Conservation (phyloP, 257 asterid genomes). For the Solanum sitiens region DNA sequence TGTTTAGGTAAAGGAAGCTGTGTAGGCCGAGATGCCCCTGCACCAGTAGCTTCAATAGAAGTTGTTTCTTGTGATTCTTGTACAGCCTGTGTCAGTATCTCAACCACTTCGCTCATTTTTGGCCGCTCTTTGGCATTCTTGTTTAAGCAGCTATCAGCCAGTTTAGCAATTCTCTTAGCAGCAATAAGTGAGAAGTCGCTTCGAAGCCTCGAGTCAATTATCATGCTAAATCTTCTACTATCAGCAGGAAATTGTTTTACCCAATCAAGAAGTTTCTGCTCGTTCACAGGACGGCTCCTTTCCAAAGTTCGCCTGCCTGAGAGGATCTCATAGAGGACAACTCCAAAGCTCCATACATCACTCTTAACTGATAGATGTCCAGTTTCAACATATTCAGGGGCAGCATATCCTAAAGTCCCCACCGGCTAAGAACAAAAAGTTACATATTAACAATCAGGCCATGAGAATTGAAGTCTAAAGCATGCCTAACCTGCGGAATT, state of each 20-base stretch:
- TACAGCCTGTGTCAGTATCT: conserved; percentile 55
- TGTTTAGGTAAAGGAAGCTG: not conserved
- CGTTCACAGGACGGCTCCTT: conserved; percentile 40
- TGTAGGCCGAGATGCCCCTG: conserved; percentile 12
- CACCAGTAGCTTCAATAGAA: conserved; percentile 4
- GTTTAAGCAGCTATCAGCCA: conserved; percentile 72
- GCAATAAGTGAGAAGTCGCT: conserved; percentile 49
- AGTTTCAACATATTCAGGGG: conserved; percentile 71
- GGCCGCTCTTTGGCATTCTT: conserved; percentile 71
- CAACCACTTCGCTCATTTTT: conserved; percentile 53
- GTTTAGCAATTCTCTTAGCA: conserved; percentile 57
- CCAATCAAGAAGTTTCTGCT: conserved; percentile 82
- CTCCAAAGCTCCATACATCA: conserved; percentile 85
- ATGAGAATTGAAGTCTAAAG: not conserved
- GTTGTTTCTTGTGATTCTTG: conserved; percentile 47
- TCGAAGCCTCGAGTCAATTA: conserved; percentile 60
- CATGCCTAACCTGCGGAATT: not conserved
- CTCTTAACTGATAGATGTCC: conserved; percentile 77
- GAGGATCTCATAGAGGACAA: conserved; percentile 73
- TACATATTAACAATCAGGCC: not conserved
- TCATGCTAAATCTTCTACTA: conserved; percentile 51
- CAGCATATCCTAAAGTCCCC: conserved; percentile 87
- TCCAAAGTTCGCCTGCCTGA: conserved; percentile 79
- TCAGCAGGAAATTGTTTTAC: conserved; percentile 63
- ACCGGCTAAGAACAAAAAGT: conserved; percentile 46